Evolutionary conservation across 345 rosid species (phyloP), one percentile per base, ranked within the genome.

Genomic region (Draba incana): DNA sequence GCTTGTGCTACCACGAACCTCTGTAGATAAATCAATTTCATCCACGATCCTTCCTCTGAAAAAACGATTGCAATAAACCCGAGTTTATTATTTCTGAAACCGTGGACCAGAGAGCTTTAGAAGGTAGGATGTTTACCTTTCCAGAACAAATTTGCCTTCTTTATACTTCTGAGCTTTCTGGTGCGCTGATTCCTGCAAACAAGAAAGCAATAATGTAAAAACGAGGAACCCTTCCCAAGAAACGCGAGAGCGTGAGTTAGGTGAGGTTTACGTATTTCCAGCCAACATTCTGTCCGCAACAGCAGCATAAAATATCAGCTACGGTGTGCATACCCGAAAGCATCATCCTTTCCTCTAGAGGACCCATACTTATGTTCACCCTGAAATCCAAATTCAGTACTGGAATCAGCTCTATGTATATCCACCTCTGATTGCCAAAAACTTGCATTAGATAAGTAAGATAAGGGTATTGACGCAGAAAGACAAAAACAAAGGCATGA

Each of bases 221-320:
- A 6, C 57, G 55, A 66, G 66, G 25, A 42, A 33, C 27, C 9
- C 1, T 14, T 42, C 33, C 11, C 6, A 20, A 6, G 61, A 41
- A 39, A 27, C 44, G 0, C 1, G 5, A 28, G 16, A 54, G 51
- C 10, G 44, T 20, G 57, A 39, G 49, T 49, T 56, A 50, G 41
- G 70, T 49, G 71, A 57, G 50, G 57, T 57, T 86, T 73, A 89
- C 98, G 42, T 89, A 92, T 92, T 92, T 92, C 98, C 98, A 89
- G 76, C 98, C 98, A 68, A 89, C 85, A 52, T 81, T 85, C 65
- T 86, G 95, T 69, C 97, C 95, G 33, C 98, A 92, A 35, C 84
- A 84, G 78, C 98, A 92, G 75, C 98, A 92, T 82, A 80, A 92
- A 43, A 84, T 77, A 74, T 92, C 98, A 10, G 88, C 87, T 24